Conservation (phyloP, 139 green algal genomes). For the Spirogloea muscicola region DNA sequence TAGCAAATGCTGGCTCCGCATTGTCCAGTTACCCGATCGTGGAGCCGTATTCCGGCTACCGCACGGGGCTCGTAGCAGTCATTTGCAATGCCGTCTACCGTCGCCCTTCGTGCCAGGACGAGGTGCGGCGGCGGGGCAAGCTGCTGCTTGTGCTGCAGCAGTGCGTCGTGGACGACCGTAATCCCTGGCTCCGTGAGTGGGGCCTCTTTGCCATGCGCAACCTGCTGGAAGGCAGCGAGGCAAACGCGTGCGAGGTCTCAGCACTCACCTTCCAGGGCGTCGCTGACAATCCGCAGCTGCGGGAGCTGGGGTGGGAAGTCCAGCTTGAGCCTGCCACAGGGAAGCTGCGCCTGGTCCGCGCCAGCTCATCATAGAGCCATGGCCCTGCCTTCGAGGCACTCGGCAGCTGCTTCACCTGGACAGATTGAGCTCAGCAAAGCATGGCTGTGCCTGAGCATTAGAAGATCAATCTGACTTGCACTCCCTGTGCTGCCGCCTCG, state of each 20-base stretch:
- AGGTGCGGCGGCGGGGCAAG: slow-evolving; percentile 3
- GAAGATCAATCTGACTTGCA: too few species aligned
- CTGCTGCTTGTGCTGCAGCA: slow-evolving; percentile 38
- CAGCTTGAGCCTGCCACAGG: slow-evolving; percentile 63
- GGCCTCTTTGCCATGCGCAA: slow-evolving; percentile 86
- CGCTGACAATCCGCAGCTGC: slow-evolving; percentile 61
- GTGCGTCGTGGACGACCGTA: slow-evolving; percentile 45
- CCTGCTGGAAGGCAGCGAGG: slow-evolving; percentile 67
- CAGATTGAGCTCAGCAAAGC: too few species aligned
- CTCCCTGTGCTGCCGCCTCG: too few species aligned
- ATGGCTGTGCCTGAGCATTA: too few species aligned
- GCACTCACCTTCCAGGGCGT: slow-evolving; percentile 44
- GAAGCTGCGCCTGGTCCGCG: too few species aligned
- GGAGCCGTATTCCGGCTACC: slow-evolving; percentile 31
- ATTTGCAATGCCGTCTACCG: slow-evolving; percentile 25
- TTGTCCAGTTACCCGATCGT: too few species aligned
- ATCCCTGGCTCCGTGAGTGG: slow-evolving; percentile 70
- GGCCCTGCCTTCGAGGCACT: too few species aligned
- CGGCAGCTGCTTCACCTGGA: too few species aligned
- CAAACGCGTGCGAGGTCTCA: slow-evolving; percentile 32
- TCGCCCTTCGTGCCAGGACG: slow-evolving; percentile 13
- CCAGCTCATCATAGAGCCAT: too few species aligned
- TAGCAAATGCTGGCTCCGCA: too few species aligned
- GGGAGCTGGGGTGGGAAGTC: slow-evolving; percentile 60
- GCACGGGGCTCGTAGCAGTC: slow-evolving; percentile 39